Evolutionary conservation across 106 monocot species (phyloP), one percentile per base, ranked within the genome.

Genomic region (Ottelia alismoides): DNA sequence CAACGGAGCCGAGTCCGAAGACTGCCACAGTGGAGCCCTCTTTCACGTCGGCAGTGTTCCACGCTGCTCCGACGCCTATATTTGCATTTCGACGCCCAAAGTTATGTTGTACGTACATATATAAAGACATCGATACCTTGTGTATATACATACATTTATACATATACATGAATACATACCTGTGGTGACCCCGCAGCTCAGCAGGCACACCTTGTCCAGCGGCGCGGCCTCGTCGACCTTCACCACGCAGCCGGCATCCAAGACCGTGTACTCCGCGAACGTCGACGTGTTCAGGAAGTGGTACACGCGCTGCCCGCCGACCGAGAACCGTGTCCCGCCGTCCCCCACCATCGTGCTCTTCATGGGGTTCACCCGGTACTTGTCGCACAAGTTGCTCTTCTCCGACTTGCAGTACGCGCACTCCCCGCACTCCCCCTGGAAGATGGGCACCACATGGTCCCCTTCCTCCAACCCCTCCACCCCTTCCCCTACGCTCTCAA

Each of bases 281-380:
- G 88, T 89, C 2, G 96, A 96, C 17, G 88, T 85, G 81, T 76
- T 85, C 40, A 96, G 74, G 60, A 96, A 96, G 51, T 96, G 96
- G 69, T 81, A 59, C 11, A 96, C 62, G 12, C 85, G 88, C 5
- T 48, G 44, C 1, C 70, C 70, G 20, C 17, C 46, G 11, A 63
- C 47, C 18, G 45, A 76, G 71, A 88, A 88, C 50, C n/a, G n/a
- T n/a, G 57, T 43, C 44, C 26, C 29, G 22, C 69, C 69, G 30
- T 69, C 69, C 6, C 19, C 46, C 1, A 3, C 10, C 69, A 69
- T 69, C 30, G 53, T 48, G 28, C 31, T 61, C 61, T 47, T 69
- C 20, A 69, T 47, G 1, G 69, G 59, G 45, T 61, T 17, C 2
- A 54, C 61, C 60, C 69, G 51, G 54, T 54, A 61, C 25, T 23